Conservation (phyloP, 805 yeast species). For the Blastobotrys parvus region DNA sequence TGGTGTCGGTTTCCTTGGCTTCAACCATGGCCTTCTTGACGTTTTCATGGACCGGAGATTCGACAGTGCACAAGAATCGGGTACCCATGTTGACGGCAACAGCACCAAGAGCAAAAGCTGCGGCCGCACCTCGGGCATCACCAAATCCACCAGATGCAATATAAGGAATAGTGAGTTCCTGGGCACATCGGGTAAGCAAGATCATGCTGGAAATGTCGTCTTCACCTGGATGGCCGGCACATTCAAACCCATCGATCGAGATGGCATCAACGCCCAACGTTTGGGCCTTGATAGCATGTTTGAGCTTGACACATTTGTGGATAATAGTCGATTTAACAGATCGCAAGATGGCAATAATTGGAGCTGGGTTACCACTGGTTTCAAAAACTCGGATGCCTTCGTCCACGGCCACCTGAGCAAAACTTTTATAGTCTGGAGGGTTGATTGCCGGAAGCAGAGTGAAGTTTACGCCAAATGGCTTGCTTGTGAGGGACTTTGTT, state of each 20-base stretch:
- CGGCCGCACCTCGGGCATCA: conserved; percentile 26
- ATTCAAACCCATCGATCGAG: conserved; percentile 29
- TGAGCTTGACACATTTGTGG: conserved; percentile 26
- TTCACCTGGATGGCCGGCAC: conserved; percentile 32
- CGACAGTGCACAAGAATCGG: conserved; percentile 26
- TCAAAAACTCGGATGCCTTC: conserved; percentile 28
- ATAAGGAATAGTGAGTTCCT: conserved; percentile 18
- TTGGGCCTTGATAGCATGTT: conserved; percentile 27
- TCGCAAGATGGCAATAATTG: conserved; percentile 20
- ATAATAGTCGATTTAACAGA: conserved; percentile 19
- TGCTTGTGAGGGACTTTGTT: conserved; percentile 17
- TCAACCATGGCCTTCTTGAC: conserved; percentile 19
- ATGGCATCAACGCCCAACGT: conserved; percentile 26
- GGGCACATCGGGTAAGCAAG: conserved; percentile 22
- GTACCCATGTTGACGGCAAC: conserved; percentile 52
- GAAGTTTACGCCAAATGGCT: conserved; percentile 28
- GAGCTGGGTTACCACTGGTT: conserved; percentile 28
- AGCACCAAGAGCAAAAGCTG: conserved; percentile 36
- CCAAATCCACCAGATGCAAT: conserved; percentile 51
- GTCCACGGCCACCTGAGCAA: conserved; percentile 25
- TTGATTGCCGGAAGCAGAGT: conserved; percentile 27
- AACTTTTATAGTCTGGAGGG: conserved; percentile 26
- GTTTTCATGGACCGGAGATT: conserved; percentile 24
- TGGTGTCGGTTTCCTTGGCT: conserved; percentile 24
- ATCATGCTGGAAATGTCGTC: conserved; percentile 24